Base-by-base conservation (phyloP, 371 early-diverging fungal species). In the Nematocida sp. region DNA sequence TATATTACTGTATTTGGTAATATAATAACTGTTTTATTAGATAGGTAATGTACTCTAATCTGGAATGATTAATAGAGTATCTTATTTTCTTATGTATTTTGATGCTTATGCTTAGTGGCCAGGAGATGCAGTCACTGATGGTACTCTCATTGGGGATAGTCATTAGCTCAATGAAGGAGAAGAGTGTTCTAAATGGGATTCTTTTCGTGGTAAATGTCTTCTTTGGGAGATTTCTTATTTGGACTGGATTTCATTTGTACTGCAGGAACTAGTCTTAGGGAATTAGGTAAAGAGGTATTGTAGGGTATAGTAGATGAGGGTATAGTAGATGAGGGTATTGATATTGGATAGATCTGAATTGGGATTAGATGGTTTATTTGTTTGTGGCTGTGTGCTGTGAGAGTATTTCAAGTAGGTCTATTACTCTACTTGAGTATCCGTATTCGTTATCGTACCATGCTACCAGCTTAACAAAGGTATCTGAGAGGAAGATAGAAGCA, bases 381-480 rank as follows among this genome's bases (percentile, higher is more conserved):
- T 40, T 54, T 57, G 13, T 35, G 19, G 19, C 11, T 25, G n/a
- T n/a, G 48, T 35, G 46, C 63, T 67, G 27, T 27, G 31, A 31
- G 5, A 70, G 34, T 15, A 48, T 43, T 9, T 29, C 17, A 47
- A 70, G 74, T 1, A 85, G 41, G 77, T 85, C 86, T 47, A 80
- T 80, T 17, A 85, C 82, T 55, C 96, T 89, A 85, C 83, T 85
- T 38, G 92, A 90, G 88, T 97, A 97, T 77, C 94, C 96, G 84
- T 84, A 86, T 79, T 87, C 86, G 67, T 85, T 86, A 77, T 85
- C 86, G 63, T 85, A 95, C 94, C 95, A 97, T 40, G 92, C 86
- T 76, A 98, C 86, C 51, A 97, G 84, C 90, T 98, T 98, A 86
- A 96, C 92, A 84, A 96, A 98, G 80, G 87, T 90, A 82, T 89